Evolutionary conservation across 176 grass and related monocot species (phyloP).

Genomic region (Calamus simplicifolius): DNA sequence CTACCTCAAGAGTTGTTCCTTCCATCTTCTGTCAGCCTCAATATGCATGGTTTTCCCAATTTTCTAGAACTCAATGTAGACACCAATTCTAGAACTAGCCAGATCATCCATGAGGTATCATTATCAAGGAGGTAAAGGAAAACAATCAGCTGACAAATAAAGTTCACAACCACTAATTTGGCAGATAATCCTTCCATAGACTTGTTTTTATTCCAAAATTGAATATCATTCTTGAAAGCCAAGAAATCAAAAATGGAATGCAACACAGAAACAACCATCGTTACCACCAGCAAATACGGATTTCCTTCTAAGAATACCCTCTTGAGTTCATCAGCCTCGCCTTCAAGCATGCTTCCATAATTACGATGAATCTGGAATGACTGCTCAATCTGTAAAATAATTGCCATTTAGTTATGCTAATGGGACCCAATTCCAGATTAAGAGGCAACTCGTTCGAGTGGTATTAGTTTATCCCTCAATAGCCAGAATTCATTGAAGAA

Average conservation of each 20-base stretch:
- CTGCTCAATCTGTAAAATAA: no score
- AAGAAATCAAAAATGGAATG: constrained; percentile 97
- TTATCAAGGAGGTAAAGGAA: no score
- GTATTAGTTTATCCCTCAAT: constrained; percentile 83
- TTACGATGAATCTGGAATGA: constrained; percentile 90
- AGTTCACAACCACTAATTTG: no score
- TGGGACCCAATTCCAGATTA: constrained; percentile 79
- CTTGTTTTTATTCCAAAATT: no score
- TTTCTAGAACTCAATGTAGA: constrained; percentile 99
- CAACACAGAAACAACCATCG: constrained; percentile 74
- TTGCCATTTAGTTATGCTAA: constrained; percentile 97
- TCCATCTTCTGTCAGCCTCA: no score
- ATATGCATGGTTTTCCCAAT: constrained; percentile 99
- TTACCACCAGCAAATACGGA: no score
- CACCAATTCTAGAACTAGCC: constrained; percentile 78
- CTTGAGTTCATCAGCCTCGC: constrained; percentile 94
- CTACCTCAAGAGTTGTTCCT: no score
- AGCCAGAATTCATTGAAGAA: constrained; percentile 99
- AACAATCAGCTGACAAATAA: no score
- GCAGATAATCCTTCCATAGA: no score
- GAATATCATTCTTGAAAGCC: no score
- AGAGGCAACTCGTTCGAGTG: constrained; percentile 57
- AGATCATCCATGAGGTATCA: constrained; percentile 99
- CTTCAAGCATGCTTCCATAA: constrained; percentile 99
- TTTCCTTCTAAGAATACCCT: no score